These are phyloP conservation scores for Linum lewisii DNA, from an alignment of 345 rosid genomes.

Conservation along the genomic window DNA sequence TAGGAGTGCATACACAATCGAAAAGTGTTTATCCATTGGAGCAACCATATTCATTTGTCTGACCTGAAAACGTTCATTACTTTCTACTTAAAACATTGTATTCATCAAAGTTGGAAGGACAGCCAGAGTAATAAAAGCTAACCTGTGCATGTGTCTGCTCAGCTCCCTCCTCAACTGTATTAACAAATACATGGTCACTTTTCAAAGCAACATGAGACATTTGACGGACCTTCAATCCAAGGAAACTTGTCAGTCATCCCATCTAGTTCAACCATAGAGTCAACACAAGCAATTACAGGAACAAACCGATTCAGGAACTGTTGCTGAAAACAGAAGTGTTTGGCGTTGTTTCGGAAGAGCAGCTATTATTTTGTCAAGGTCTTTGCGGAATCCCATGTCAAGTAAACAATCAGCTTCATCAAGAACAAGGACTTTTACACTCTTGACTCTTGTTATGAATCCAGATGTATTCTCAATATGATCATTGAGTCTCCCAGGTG, in stretches of 20 bases:
- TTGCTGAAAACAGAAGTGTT: conserved; percentile 90
- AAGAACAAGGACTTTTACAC: conserved; percentile 85
- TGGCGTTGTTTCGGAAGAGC: conserved; percentile 90
- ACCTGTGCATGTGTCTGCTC: conserved; percentile 91
- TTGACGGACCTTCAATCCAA: conserved; percentile 68
- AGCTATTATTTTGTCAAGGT: conserved; percentile 71
- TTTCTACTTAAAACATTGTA: not conserved
- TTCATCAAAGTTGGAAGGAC: not conserved
- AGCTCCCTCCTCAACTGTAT: conserved; percentile 76
- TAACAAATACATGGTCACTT: conserved; percentile 77
- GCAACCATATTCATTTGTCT: conserved; percentile 67
- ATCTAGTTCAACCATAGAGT: not conserved
- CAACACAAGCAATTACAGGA: conserved; percentile 12
- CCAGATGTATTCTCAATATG: conserved; percentile 93
- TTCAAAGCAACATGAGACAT: conserved; percentile 79
- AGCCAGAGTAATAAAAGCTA: conserved; percentile 2
- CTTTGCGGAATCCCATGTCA: conserved; percentile 97
- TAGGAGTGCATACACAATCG: conserved; percentile 56
- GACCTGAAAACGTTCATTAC: conserved; percentile 49
- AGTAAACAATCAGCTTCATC: conserved; percentile 96
- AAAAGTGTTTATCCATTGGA: conserved; percentile 65
- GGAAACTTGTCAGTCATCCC: conserved; percentile 14
- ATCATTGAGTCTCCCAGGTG: conserved; percentile 98
- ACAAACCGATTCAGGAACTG: conserved; percentile 77
- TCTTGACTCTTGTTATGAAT: conserved; percentile 82